These are phyloP conservation scores for Nymphaea thermarum DNA, from an alignment of 164 flowering plant species.

Conservation along the genomic window DNA sequence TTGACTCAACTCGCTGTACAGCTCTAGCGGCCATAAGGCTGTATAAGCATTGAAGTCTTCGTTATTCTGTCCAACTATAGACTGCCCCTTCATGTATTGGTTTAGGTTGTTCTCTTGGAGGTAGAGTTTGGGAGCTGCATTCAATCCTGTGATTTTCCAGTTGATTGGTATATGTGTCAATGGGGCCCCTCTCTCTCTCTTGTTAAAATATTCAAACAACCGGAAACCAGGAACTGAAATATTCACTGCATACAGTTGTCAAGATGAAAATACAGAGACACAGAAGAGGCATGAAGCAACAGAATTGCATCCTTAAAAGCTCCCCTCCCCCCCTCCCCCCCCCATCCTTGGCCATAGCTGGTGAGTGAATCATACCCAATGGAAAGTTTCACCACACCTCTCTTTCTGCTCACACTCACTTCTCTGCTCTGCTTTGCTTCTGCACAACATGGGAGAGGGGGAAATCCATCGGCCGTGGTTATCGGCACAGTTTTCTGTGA, in stretches of 20 bases:
- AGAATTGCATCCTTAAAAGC: background rate
- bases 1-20: too few species aligned
- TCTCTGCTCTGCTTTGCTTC: background rate
- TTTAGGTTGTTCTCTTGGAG: too few species aligned
- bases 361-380: background rate
- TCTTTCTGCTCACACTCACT: background rate
- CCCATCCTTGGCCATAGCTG: too few species aligned
- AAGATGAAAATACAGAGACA: background rate
- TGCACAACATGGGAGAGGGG: slow-evolving; percentile 13
- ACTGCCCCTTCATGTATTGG: too few species aligned
- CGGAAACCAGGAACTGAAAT: background rate
- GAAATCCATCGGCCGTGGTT: slow-evolving; percentile 46
- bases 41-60: too few species aligned
- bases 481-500: slow-evolving; percentile 80
- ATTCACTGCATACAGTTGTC: background rate
- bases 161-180: too few species aligned
- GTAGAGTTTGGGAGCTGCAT: too few species aligned
- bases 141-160: too few species aligned
- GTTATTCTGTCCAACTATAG: too few species aligned
- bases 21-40: too few species aligned
- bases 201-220: background rate
- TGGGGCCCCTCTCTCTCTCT: background rate
- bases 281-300: background rate
- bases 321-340: background rate
- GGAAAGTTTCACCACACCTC: background rate